phyloP scores from a whole-genome alignment of 2,329 filamentous ascomycete genomes.

The Fusarium haematococcum region DNA sequence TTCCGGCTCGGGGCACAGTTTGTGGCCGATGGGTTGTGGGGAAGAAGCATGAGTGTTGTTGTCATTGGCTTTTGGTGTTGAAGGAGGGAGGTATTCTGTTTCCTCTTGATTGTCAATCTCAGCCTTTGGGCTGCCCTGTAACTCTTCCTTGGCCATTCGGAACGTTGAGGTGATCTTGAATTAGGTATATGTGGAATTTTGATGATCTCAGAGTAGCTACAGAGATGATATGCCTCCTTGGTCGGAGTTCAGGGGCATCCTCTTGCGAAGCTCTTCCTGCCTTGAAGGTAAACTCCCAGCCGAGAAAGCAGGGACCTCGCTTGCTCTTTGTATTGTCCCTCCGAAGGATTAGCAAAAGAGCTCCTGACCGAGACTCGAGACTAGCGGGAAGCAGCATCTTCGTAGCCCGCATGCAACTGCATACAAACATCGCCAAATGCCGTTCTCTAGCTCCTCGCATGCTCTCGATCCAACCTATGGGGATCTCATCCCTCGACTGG shows the following conservation, averaged over 20 bases:
- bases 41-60: neutral
- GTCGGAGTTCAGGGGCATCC: neutral
- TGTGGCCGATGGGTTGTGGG: neutral
- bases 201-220: neutral
- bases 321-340: neutral
- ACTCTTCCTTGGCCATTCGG: neutral
- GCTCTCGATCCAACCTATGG: neutral
- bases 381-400: neutral
- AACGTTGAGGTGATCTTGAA: neutral
- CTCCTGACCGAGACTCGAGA: neutral
- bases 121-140: neutral
- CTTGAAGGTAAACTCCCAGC: neutral
- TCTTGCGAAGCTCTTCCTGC: neutral
- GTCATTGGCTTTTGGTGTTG: neutral
- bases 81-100: neutral
- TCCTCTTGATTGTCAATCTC: neutral
- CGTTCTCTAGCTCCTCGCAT: slow-evolving; percentile 4
- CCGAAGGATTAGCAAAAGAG: neutral
- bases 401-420: neutral
- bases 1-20: neutral
- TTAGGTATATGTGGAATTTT: neutral
- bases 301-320: neutral
- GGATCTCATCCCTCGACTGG: slow-evolving; percentile 5
- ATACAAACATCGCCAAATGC: slow-evolving; percentile 4
- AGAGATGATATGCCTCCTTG: neutral